These are phyloP conservation scores for Aureobasidium zeae DNA, from an alignment of 2,329 filamentous ascomycete species.

Conservation along the genomic window DNA sequence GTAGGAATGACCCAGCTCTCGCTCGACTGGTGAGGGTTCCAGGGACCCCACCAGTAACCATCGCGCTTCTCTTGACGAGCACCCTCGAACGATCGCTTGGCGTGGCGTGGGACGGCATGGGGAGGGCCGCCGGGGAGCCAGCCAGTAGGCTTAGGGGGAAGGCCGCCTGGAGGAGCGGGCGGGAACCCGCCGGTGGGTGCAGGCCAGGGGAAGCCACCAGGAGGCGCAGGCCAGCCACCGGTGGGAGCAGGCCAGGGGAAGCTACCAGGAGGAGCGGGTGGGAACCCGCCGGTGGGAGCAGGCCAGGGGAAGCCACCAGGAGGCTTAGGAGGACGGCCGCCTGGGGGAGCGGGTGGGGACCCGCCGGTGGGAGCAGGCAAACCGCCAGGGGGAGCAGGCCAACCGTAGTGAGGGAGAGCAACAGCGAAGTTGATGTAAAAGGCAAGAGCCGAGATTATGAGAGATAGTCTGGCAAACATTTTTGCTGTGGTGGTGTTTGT, in stretches of 20 bases:
- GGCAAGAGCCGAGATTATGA: conserved; percentile 11
- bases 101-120: no score
- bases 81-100: conserved; percentile 14
- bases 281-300: not conserved
- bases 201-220: not conserved
- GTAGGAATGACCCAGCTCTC: conserved; percentile 11
- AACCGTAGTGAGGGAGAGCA: conserved; percentile 8
- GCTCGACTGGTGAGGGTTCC: no score
- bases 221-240: conserved; percentile 10
- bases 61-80: not conserved
- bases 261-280: conserved; percentile 4
- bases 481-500: conserved; percentile 6
- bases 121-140: no score
- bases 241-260: conserved; percentile 12
- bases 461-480: conserved; percentile 11
- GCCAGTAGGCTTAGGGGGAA: no score
- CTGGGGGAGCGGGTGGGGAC: conserved; percentile 9
- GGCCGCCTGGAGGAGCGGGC: no score
- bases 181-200: no score
- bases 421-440: conserved; percentile 6
- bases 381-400: not conserved
- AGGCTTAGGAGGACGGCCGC: conserved; percentile 6
- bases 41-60: conserved; percentile 6
- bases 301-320: not conserved
- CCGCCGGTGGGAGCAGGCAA: not conserved